Conservation (phyloP, 768 basidiomycete species). For the Lactarius hatsudake region DNA sequence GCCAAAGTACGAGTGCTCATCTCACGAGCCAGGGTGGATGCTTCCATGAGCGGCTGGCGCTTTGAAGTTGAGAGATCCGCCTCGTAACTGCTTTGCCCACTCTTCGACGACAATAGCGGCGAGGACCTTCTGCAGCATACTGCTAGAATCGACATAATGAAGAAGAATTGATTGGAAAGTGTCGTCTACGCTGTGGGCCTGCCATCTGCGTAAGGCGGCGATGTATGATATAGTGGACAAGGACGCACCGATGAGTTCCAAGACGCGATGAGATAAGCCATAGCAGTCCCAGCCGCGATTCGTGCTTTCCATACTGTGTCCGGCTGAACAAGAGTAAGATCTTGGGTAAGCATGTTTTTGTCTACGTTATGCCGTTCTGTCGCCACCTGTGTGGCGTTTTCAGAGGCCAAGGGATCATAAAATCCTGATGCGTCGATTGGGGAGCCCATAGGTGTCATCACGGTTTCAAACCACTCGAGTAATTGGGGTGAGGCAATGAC, state of each 20-base stretch:
- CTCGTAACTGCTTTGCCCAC: conserved; percentile 73
- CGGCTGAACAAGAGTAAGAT: conserved; percentile 73
- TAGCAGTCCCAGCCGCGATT: conserved; percentile 70
- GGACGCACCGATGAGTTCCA: conserved; percentile 63
- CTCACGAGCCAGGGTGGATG: conserved; percentile 58
- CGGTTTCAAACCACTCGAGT: conserved; percentile 80
- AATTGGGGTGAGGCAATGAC: conserved; percentile 57
- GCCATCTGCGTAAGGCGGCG: conserved; percentile 2
- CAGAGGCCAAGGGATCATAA: conserved; percentile 54
- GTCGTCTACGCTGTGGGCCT: conserved; percentile 50
- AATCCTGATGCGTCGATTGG: conserved; percentile 70
- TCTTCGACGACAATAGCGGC: conserved; percentile 86
- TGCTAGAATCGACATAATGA: conserved; percentile 81
- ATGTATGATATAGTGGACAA: conserved; percentile 6
- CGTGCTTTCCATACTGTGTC: conserved; percentile 80
- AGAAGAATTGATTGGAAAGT: conserved; percentile 71
- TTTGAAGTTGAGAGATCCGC: conserved; percentile 31
- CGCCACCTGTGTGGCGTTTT: conserved; percentile 44
- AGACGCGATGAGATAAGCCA: conserved; percentile 63
- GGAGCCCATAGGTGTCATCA: conserved; percentile 88
- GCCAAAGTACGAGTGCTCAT: conserved; percentile 65
- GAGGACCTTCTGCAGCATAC: conserved; percentile 88
- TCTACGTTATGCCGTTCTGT: conserved; percentile 88
- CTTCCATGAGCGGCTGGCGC: conserved; percentile 47
- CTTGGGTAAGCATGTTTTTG: conserved; percentile 91